These are phyloP conservation scores for Euptelea pleiosperma DNA, from an alignment of 164 flowering plant species.

Conservation along the genomic window DNA sequence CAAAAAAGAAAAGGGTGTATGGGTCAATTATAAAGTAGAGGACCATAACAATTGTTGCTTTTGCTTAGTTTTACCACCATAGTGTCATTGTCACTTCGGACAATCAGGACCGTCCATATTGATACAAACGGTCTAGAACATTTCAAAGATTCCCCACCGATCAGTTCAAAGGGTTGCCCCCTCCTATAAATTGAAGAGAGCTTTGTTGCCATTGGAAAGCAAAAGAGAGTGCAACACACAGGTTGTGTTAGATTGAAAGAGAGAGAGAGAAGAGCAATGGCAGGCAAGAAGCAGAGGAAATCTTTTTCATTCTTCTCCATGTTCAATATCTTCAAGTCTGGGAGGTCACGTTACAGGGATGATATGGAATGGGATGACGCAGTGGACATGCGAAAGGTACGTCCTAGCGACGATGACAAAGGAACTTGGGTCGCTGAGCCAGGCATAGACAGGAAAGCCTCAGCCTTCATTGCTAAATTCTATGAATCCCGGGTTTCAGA, in stretches of 20 bases:
- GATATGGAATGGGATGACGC: slow-evolving; percentile 24
- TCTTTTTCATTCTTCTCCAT: slow-evolving; percentile 25
- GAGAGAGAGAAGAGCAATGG: slow-evolving; percentile 12
- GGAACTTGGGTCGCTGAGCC: slow-evolving; percentile 37
- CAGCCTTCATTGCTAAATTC: slow-evolving; percentile 35
- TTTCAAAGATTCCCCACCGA: slow-evolving; percentile 8
- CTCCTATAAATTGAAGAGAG: slow-evolving; percentile 14
- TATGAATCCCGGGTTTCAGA: slow-evolving; percentile 25
- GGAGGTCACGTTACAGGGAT: slow-evolving; percentile 7
- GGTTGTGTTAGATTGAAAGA: not conserved
- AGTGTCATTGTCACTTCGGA: not conserved
- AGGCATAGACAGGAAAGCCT: slow-evolving; percentile 33
- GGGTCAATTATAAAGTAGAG: slow-evolving; percentile 26
- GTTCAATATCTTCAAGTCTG: slow-evolving; percentile 23
- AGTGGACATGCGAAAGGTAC: slow-evolving; percentile 16
- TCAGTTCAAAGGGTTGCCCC: not conserved
- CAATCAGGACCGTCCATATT: slow-evolving; percentile 10
- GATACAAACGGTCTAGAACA: slow-evolving; percentile 6
- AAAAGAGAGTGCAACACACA: not conserved
- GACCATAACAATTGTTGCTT: slow-evolving; percentile 21
- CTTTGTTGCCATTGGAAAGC: not conserved
- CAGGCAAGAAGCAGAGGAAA: slow-evolving; percentile 29
- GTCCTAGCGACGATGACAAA: slow-evolving; percentile 38
- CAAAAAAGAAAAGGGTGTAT: not conserved
- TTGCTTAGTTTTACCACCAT: slow-evolving; percentile 16